Conservation (phyloP, 495 filamentous ascomycete genomes). For the Usnea hakonensis region DNA sequence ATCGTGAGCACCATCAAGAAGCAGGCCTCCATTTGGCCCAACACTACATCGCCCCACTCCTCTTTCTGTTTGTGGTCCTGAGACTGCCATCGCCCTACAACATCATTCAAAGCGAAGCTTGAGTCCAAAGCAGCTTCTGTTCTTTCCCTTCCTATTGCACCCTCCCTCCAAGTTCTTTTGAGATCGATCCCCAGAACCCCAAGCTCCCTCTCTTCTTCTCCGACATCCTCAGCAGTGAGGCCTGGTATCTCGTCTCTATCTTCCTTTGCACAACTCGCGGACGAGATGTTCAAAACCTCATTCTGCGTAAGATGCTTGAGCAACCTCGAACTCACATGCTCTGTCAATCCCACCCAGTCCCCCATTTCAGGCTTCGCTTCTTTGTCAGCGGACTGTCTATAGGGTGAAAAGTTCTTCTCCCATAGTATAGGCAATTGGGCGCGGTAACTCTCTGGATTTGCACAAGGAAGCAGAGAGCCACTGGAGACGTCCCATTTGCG, state of each 20-base stretch:
- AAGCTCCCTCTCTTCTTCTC: conserved; percentile 37
- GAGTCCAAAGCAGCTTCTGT: conserved; percentile 65
- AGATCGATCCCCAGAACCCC: conserved; percentile 43
- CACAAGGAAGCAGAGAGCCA: conserved; percentile 30
- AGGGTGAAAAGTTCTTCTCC: conserved; percentile 31
- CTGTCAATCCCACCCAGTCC: conserved; percentile 40
- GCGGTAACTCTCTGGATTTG: conserved; percentile 36
- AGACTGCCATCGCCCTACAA: conserved; percentile 36
- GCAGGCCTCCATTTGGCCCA: conserved; percentile 83
- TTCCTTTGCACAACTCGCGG: conserved; percentile 37
- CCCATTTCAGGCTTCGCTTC: conserved; percentile 25
- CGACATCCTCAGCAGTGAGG: conserved; percentile 25
- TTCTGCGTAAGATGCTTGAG: conserved; percentile 36
- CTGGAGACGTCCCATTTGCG: conserved; percentile 37
- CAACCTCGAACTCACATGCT: conserved; percentile 32
- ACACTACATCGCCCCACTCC: conserved; percentile 38
- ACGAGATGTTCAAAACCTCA: conserved; percentile 40
- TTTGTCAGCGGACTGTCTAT: conserved; percentile 25
- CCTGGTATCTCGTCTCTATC: conserved; percentile 48
- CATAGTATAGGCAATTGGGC: conserved; percentile 37
- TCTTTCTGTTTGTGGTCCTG: conserved; percentile 22
- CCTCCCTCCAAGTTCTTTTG: conserved; percentile 59
- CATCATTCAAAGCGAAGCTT: conserved; percentile 56
- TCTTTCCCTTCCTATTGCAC: conserved; percentile 61
- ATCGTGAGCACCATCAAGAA: conserved; percentile 76